Conservation (phyloP, 495 filamentous ascomycete genomes). For the Penicillium taxi region DNA sequence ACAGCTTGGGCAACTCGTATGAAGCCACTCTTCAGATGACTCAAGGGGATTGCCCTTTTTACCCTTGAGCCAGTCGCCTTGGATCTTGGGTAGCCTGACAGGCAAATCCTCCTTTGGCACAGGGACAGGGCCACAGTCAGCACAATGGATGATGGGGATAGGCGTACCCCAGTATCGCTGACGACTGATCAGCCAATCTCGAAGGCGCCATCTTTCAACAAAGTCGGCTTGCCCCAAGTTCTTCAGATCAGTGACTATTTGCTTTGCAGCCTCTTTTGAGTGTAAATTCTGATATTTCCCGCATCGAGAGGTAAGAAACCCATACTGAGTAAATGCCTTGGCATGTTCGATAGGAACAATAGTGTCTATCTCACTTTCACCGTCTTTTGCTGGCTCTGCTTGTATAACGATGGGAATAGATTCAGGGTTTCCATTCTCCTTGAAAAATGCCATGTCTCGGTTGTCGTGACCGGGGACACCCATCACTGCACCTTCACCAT, state of each 20-base stretch:
- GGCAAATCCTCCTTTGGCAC: constrained; percentile 71
- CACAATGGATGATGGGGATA: constrained; percentile 83
- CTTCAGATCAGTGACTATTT: constrained; percentile 52
- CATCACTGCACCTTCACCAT: constrained; percentile 87
- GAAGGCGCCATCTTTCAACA: constrained; percentile 63
- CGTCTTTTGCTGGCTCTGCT: constrained; percentile 12
- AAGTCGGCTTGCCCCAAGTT: constrained; percentile 44
- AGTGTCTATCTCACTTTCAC: constrained; percentile 31
- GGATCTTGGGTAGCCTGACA: constrained; percentile 63
- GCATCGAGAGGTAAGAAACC: constrained; percentile 37
- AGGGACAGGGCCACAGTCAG: constrained; percentile 65
- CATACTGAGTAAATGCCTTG: constrained; percentile 38
- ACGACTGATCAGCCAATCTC: constrained; percentile 83
- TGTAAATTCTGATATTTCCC: constrained; percentile 43
- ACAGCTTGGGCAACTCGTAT: constrained; percentile 70
- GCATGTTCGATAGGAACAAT: constrained; percentile 29
- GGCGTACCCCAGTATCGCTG: constrained; percentile 89
- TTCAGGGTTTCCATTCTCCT: constrained; percentile 49
- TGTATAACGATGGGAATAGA: constrained; percentile 45
- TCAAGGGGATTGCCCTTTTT: constrained; percentile 73
- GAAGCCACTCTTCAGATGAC: constrained; percentile 61
- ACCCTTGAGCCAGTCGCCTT: constrained; percentile 57
- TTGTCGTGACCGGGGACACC: constrained; percentile 80
- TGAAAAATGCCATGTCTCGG: constrained; percentile 74
- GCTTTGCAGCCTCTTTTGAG: constrained; percentile 54